A percentile compares a stretch with the other conserved stretches of the same genome.
Evolutionary conservation across 805 yeast species (phyloP).

Genomic region (Candida ficus): DNA sequence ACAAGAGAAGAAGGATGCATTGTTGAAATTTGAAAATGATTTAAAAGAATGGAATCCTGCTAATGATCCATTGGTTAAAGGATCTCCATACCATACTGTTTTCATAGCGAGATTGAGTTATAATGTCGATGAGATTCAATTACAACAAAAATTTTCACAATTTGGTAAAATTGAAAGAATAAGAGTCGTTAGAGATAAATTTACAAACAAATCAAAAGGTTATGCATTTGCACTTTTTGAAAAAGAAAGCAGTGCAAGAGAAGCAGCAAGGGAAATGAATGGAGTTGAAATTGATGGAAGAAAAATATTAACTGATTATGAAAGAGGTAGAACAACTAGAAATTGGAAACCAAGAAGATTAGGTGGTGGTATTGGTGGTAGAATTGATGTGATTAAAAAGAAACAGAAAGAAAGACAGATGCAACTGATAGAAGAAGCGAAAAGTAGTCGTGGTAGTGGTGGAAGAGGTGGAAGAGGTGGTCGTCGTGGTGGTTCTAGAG

Average conservation of each 20-base stretch:
- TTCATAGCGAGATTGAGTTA: conserved; percentile 74
- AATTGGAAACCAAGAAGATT: conserved; percentile 70
- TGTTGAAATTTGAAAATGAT: conserved; percentile 31
- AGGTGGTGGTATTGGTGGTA: conserved; percentile 94
- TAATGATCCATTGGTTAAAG: conserved; percentile 49
- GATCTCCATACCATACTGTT: conserved; percentile 75
- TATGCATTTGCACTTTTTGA: conserved; percentile 80
- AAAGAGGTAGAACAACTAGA: conserved; percentile 59
- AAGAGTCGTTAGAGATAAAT: conserved; percentile 51
- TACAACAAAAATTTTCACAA: conserved; percentile 53
- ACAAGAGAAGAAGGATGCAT: conserved; percentile 18
- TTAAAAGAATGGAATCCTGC: conserved; percentile 48
- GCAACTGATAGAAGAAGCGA: conserved; percentile 6
- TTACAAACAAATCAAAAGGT: conserved; percentile 58
- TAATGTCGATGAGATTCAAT: conserved; percentile 57
- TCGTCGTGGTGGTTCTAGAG: conserved; percentile 5
- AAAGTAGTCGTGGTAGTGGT: conserved; percentile 11
- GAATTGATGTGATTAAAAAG: conserved; percentile 48
- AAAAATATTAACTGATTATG: conserved; percentile 62
- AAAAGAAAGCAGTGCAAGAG: conserved; percentile 51
- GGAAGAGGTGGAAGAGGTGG: conserved; percentile 14
- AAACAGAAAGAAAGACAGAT: conserved; percentile 10
- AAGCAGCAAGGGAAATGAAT: conserved; percentile 57
- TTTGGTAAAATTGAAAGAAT: conserved; percentile 68
- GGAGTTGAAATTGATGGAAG: conserved; percentile 47